Evolutionary conservation across 345 rosid genomes (phyloP), one percentile per base, ranked within the genome.

Genomic region (Gossypium herbaceum): DNA sequence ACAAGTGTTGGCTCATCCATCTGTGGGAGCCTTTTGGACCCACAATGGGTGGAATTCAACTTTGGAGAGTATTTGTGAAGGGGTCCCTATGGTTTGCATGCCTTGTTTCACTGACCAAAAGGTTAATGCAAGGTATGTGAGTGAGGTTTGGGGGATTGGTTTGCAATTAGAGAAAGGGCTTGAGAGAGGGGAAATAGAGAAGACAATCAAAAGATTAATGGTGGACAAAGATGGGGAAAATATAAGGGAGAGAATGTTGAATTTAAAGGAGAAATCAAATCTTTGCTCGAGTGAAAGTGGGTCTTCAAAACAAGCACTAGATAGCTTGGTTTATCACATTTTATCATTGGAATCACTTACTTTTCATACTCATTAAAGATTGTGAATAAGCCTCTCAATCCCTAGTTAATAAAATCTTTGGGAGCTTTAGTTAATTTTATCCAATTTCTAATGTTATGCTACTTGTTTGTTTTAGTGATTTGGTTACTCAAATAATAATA

Each of bases 21-120:
- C 92, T 1, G 67, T 77, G 22, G 94, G 88, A n/a, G 90, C 72
- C 1, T 88, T 93, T 69, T 81, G 91, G 86, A 93, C 91, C 0
- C 97, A 88, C 68, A 57, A 73, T 50, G 92, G 93, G 9, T 91
- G 92, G 93, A 93, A 93, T 65, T 91, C 94, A 1, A 82, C 86
- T 9, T n/a, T 86, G 75, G 97, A 93, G 74, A 86, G 88, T 73
- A 69, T 86, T 71, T 82, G 82, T 24, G 88, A 86, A 63, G 87
- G 92, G 25, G 89, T 87, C 39, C 92, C 97, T 1, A 83, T 89
- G 94, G 84, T 91, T 68, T 93, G 92, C 41, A 82, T 84, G 54
- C 89, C 95, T 2, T 73, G 78, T 74, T 88, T 87, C 48, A 79
- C 82, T 16, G 98, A 93, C 83, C 93, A 90, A 62, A 67, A 13